Evolutionary conservation across 371 early-diverging fungal species (phyloP).

Genomic region (Rhizomucor miehei): DNA sequence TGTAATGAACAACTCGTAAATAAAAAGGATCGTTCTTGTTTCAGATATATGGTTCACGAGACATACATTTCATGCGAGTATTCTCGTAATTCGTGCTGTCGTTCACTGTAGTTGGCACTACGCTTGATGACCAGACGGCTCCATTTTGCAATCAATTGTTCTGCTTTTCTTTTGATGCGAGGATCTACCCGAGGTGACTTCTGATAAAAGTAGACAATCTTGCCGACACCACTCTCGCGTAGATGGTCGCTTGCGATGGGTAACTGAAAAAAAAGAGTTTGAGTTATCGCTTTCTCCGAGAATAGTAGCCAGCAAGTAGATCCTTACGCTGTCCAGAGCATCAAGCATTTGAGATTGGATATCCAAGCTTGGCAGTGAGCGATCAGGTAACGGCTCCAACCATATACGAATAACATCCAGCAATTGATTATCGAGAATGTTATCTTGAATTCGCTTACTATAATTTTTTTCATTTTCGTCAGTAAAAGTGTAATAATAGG

Average conservation of each 20-base stretch:
- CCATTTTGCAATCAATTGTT: conserved; percentile 85
- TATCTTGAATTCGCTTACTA: conserved; percentile 62
- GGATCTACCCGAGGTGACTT: conserved; percentile 83
- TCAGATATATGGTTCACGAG: conserved; percentile 25
- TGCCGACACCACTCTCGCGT: conserved; percentile 87
- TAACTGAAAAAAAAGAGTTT: conserved; percentile 34
- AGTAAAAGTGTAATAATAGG: not conserved
- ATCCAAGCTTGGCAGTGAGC: conserved; percentile 90
- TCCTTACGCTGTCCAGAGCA: conserved; percentile 61
- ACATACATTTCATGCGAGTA: conserved; percentile 28
- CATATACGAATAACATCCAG: conserved; percentile 87
- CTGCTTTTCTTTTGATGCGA: conserved; percentile 73
- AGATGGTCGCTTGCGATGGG: conserved; percentile 88
- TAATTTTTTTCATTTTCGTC: no score
- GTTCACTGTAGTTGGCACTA: conserved; percentile 76
- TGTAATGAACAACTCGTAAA: not conserved
- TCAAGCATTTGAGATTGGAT: conserved; percentile 86
- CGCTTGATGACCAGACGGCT: conserved; percentile 82
- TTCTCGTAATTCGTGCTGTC: conserved; percentile 34
- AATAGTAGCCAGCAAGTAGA: not conserved
- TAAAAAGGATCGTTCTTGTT: not conserved
- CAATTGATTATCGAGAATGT: conserved; percentile 84
- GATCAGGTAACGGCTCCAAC: conserved; percentile 97
- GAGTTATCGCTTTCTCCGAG: not conserved
- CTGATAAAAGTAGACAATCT: conserved; percentile 92